These are phyloP conservation scores for Candida stauntonica DNA, from an alignment of 805 yeast species.

Conservation along the genomic window DNA sequence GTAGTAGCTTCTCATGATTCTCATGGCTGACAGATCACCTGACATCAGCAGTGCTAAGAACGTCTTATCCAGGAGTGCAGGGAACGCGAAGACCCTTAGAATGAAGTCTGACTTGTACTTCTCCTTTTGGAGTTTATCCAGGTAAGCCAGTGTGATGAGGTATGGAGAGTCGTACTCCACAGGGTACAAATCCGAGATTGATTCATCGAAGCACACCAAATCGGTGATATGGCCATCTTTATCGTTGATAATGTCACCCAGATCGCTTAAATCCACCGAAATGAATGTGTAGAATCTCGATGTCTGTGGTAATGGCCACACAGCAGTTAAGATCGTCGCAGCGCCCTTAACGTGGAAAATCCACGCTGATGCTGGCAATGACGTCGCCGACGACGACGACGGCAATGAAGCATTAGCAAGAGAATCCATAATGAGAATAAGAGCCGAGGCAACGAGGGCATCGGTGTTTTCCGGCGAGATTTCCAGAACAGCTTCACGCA, in stretches of 20 bases:
- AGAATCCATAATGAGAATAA: constrained; percentile 87
- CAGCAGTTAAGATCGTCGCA: constrained; percentile 90
- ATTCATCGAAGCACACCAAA: constrained; percentile 78
- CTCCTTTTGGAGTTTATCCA: constrained; percentile 79
- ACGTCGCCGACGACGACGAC: constrained; percentile 32
- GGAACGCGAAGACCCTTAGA: constrained; percentile 83
- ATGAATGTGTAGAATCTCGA: constrained; percentile 66
- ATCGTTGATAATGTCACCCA: constrained; percentile 57
- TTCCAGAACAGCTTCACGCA: constrained; percentile 82
- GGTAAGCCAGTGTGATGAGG: constrained; percentile 77
- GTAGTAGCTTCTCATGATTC: constrained; percentile 87
- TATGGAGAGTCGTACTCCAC: constrained; percentile 81
- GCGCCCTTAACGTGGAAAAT: constrained; percentile 96
- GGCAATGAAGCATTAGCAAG: constrained; percentile 80
- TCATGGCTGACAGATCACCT: constrained; percentile 84
- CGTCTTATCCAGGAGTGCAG: constrained; percentile 81
- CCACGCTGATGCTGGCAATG: constrained; percentile 93
- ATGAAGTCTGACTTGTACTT: constrained; percentile 82
- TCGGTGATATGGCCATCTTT: constrained; percentile 44
- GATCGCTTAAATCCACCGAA: constrained; percentile 85
- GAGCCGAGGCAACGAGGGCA: constrained; percentile 88
- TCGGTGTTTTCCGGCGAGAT: constrained; percentile 85
- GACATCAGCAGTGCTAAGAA: constrained; percentile 74
- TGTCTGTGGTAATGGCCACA: constrained; percentile 80
- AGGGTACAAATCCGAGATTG: constrained; percentile 82